Base-by-base conservation (phyloP, 441 rosid species). In the Sinapis alba region DNA sequence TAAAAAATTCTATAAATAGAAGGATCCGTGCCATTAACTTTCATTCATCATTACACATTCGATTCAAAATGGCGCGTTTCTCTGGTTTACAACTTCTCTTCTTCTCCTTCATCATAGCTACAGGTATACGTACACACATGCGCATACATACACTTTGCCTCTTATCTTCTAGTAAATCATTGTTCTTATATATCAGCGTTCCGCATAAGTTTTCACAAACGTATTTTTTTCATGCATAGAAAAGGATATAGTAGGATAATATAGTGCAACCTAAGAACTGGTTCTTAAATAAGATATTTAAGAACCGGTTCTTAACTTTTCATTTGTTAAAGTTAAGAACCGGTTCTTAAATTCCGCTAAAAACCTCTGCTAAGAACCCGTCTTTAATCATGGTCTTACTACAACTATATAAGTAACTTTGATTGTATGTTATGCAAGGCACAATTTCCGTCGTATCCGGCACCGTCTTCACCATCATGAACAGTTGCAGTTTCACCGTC, bases 401-500 rank as follows among this genome's bases (percentile, higher is more conserved):
- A 2, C 5, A 43, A 41, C n/a, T n/a, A n/a, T n/a, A n/a, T 60
- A 12, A 30, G 5, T 45, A 2, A 12, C 23, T 7, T 65, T 1
- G 26, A 57, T 60, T 59, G 62, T 41, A n/a, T 75, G 36, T 7
- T 27, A 41, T 51, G 65, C 51, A 38, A 71, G 80, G 71, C 11
- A 19, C 69, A 62, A n/a, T 62, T 21, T 24, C 74, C 43, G 23
- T 45, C 13, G 72, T 65, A 16, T 77, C 73, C 38, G 73, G 72
- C 16, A 65, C 69, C 11, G 64, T 38, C 9, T 65, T 81, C 59
- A 75, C 71, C 16, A 11, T 77, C n/a, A 43, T 13, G 23, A 84
- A 81, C 72, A 65, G 53, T 0, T 84, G 85, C 68, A 47, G 71
- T 2, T 68, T n/a, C 21, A 24, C 78, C 30, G 59, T 79, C 18